Base-by-base conservation (phyloP, 768 basidiomycete genomes). In the Boletus huronensis region DNA sequence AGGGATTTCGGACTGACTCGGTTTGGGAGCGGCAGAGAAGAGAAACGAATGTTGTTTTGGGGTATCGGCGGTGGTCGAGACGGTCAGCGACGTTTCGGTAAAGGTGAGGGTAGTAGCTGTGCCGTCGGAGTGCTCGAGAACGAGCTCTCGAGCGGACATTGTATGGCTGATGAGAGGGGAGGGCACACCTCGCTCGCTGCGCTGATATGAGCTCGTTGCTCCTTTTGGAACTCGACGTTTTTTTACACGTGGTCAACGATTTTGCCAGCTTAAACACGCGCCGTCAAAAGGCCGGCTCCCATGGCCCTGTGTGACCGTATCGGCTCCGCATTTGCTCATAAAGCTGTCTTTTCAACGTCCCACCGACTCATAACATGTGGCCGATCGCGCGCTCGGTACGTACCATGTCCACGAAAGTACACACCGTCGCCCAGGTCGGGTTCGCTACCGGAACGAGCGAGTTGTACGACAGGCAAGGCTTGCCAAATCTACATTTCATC, bases 361-460 rank as follows among this genome's bases (percentile, higher is more conserved):
- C n/a, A n/a, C n/a, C 5, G n/a, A 6, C 14, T 3, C 29, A 9
- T 8, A 2, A 25, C 2, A 49, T 50, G 41, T 50, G 21, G 16
- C 16, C 16, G 31, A 34, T 32, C 36, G 28, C 14, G n/a, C 61
- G 32, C 25, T 17, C 36, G 11, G 11, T 11, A 10, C 42, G 40
- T 25, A 41, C 34, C 45, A 75, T 77, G 75, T 41, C 71, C 31
- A 42, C 63, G 34, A 63, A 61, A 0, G 80, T 94, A 0, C 90
- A 94, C 57, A 54, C 69, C 4, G 57, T 90, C 31, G 93, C 93
- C n/a, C 72, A 81, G 60, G 64, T 65, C 29, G 93, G 93, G 3
- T 96, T 93, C 62, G 87, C 82, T 1, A 64, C 73, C 17, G 93
- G 90, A 1, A 94, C 90, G 1, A 95, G 93, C 65, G 89, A 90